Percentiles rank a stretch among this genome's conserved stretches.
Conservation (phyloP, 805 yeast genomes). For the Blastobotrys peoriensis region DNA sequence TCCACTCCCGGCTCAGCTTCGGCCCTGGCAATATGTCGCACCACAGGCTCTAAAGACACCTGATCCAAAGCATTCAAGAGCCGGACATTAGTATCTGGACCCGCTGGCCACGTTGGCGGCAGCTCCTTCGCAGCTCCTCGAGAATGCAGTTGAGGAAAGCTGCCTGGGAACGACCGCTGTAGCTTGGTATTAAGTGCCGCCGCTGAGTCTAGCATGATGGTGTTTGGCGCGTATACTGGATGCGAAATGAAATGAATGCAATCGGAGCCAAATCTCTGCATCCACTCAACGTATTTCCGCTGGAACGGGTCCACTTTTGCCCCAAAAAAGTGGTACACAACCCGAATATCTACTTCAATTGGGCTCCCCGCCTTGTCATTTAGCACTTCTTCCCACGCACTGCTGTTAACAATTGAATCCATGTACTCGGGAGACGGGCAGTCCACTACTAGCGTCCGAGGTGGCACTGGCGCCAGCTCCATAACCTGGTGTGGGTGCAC, state of each 20-base stretch:
- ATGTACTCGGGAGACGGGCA: slow-evolving; percentile 54
- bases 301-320: slow-evolving; percentile 45
- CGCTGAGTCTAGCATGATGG: slow-evolving; percentile 51
- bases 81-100: not conserved
- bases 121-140: slow-evolving; percentile 13
- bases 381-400: not conserved
- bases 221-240: slow-evolving; percentile 53
- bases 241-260: slow-evolving; percentile 68
- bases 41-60: slow-evolving; percentile 6
- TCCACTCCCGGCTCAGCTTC: not conserved
- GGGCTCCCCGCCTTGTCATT: not conserved
- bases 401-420: slow-evolving; percentile 22
- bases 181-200: slow-evolving; percentile 33
- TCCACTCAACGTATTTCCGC: slow-evolving; percentile 42
- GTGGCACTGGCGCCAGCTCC: slow-evolving; percentile 51
- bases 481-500: slow-evolving; percentile 69
- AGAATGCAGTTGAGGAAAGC: slow-evolving; percentile 21
- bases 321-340: slow-evolving; percentile 76
- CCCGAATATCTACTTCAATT: slow-evolving; percentile 29
- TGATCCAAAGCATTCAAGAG: slow-evolving; percentile 6
- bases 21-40: not conserved
- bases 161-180: slow-evolving; percentile 25
- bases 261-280: slow-evolving; percentile 42
- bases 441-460: slow-evolving; percentile 63
- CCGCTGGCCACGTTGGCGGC: slow-evolving; percentile 8